Conservation (phyloP, 2,329 filamentous ascomycete species). For the Phaeosphaeriaceae sp. region DNA sequence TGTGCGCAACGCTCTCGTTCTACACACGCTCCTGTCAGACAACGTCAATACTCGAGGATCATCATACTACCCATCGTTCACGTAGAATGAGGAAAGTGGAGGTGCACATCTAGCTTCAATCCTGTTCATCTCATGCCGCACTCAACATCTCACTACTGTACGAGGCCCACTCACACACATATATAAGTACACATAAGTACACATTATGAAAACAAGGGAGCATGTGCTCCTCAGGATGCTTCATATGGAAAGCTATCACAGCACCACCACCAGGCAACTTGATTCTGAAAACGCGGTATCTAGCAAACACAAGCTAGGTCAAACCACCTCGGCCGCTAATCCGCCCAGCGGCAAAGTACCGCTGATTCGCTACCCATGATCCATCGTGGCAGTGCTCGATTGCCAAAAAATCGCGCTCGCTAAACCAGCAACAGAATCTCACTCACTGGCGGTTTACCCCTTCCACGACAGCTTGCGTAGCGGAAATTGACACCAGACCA, state of each 20-base stretch:
- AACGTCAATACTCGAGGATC: too few relatives aligned
- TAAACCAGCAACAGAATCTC: conserved; percentile 32
- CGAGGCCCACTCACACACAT: too few relatives aligned
- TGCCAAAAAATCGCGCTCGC: conserved; percentile 11
- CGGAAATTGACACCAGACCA: conserved; percentile 19
- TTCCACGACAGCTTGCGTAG: conserved; percentile 5
- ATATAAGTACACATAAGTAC: neutral
- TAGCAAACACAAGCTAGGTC: neutral
- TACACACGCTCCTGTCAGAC: too few relatives aligned
- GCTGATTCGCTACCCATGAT: neutral
- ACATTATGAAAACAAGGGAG: neutral
- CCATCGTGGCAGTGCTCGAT: conserved; percentile 1
- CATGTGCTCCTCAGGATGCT: neutral
- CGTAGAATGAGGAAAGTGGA: too few relatives aligned
- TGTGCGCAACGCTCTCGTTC: too few relatives aligned
- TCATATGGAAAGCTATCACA: neutral
- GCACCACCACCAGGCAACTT: neutral
- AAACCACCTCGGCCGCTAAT: neutral
- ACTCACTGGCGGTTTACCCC: too few relatives aligned
- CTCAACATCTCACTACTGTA: neutral
- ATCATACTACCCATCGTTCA: too few relatives aligned
- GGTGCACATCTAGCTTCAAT: too few relatives aligned
- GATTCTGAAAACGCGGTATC: neutral
- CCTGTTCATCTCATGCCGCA: too few relatives aligned
- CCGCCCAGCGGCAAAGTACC: neutral